phyloP scores from a whole-genome alignment of 768 basidiomycete species.

The Xerocomus potaroensis region DNA sequence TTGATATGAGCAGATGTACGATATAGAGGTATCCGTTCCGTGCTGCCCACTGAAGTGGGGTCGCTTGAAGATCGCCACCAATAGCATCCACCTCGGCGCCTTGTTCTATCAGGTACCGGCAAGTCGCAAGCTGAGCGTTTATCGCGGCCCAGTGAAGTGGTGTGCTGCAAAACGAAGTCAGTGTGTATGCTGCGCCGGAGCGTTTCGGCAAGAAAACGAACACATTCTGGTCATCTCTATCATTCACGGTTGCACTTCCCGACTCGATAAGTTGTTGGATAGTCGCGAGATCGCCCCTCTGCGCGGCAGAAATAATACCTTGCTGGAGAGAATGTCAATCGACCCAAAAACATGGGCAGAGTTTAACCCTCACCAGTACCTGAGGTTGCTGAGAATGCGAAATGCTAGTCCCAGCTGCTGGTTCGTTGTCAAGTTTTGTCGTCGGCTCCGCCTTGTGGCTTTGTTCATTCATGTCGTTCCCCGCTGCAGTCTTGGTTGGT shows the following conservation, averaged over 20 bases:
- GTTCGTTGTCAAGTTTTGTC: conserved; percentile 23
- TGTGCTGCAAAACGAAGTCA: conserved; percentile 38
- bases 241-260: conserved; percentile 65
- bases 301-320: conserved; percentile 80
- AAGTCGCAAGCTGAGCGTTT: conserved; percentile 89
- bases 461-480: conserved; percentile 31
- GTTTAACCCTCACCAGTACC: conserved; percentile 21
- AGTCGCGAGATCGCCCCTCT: conserved; percentile 73
- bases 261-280: conserved; percentile 67
- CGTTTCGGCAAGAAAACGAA: conserved; percentile 13
- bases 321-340: conserved; percentile 24
- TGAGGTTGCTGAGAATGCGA: conserved; percentile 19
- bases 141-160: conserved; percentile 98
- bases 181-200: not conserved
- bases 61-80: conserved; percentile 91
- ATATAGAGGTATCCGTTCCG: conserved; percentile 96
- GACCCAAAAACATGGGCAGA: not conserved
- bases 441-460: conserved; percentile 28
- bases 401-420: conserved; percentile 27
- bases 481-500: too few species aligned
- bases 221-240: conserved; percentile 87
- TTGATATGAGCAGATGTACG: conserved; percentile 84
- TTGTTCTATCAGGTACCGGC: conserved; percentile 82
- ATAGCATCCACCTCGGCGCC: conserved; percentile 93
- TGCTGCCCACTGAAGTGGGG: conserved; percentile 97